Conservation (phyloP, 2,329 filamentous ascomycete genomes). For the Talaromyces sp. region DNA sequence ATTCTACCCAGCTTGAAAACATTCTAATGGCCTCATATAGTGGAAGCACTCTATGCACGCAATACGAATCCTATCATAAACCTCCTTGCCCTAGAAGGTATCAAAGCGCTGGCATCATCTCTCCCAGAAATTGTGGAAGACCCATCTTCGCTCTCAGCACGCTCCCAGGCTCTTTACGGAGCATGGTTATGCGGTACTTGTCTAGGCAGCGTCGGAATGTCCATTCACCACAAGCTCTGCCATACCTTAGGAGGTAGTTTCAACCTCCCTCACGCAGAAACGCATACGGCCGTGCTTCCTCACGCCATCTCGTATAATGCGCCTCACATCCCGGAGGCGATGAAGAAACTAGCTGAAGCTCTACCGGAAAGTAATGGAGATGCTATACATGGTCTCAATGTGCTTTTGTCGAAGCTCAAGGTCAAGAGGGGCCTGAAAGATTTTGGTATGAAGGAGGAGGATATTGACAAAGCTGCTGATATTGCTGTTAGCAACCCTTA, state of each 20-base stretch:
- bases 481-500: constrained; percentile 56
- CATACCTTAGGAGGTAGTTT: constrained; percentile 61
- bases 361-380: constrained; percentile 56
- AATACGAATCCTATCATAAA: constrained; percentile 58
- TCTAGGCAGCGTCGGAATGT: constrained; percentile 57
- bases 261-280: constrained; percentile 60
- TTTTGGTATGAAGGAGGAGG: constrained; percentile 56
- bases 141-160: constrained; percentile 42
- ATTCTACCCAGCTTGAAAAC: not conserved
- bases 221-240: constrained; percentile 64
- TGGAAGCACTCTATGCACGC: constrained; percentile 59
- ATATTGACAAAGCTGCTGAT: constrained; percentile 56
- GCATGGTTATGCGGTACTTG: constrained; percentile 61
- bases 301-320: constrained; percentile 61
- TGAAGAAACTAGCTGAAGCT: constrained; percentile 49
- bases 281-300: constrained; percentile 59
- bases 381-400: constrained; percentile 54
- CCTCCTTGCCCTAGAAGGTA: constrained; percentile 55
- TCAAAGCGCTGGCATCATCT: constrained; percentile 48
- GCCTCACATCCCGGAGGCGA: constrained; percentile 48
- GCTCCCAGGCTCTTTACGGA: constrained; percentile 54
- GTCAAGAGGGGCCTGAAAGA: constrained; percentile 51
- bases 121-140: constrained; percentile 51
- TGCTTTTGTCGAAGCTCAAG: constrained; percentile 49
- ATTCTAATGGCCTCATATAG: constrained; percentile 27